Evolutionary conservation across 192 early-diverging fungal species (phyloP), one percentile per base, ranked within the genome.

Genomic region (Glomus cerebriforme): DNA sequence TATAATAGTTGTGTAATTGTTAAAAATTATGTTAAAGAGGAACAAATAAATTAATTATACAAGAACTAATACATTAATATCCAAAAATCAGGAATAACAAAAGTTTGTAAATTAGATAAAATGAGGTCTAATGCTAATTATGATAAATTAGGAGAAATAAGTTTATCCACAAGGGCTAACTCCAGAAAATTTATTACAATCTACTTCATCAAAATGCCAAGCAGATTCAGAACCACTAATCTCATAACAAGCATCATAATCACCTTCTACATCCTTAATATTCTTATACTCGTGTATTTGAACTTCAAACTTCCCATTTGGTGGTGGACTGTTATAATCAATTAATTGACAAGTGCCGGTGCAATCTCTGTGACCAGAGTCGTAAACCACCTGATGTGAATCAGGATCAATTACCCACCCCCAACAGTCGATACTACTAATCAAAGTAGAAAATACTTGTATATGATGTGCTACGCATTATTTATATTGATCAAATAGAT

Each of bases 151-250:
- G 37, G 37, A 39, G 37, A 9, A 60, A 60, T 26, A 60, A 60
- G 59, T 24, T 60, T 26, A 60, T 60, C 4, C 22, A 63, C 62
- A 63, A 27, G 62, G n/a, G 15, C 24, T 64, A 64, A 31, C 10
- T 26, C 29, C 63, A 64, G 63, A 31, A 64, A 29, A 64, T 64
- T 64, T 64, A 64, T 17, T 64, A 64, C 63, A 64, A 64, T 64
- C 63, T 54, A 54, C 47, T 54, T 19, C 47, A 54, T 54, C 5
- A 64, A 64, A 5, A 26, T 31, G 0, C 63, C 63, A 64, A 31
- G 24, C 3, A 64, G 29, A 3, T 31, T 64, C 26, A 64, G 63
- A 15, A 64, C 63, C 63, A 29, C 63, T 64, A 7, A 64, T 29
- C 15, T 64, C 63, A 64, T 29, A 64, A 29, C 63, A 64, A 13